A percentile compares a stretch with the other conserved stretches of the same genome.
phyloP scores from a whole-genome alignment of 345 rosid genomes.

The Erucastrum elatum region DNA sequence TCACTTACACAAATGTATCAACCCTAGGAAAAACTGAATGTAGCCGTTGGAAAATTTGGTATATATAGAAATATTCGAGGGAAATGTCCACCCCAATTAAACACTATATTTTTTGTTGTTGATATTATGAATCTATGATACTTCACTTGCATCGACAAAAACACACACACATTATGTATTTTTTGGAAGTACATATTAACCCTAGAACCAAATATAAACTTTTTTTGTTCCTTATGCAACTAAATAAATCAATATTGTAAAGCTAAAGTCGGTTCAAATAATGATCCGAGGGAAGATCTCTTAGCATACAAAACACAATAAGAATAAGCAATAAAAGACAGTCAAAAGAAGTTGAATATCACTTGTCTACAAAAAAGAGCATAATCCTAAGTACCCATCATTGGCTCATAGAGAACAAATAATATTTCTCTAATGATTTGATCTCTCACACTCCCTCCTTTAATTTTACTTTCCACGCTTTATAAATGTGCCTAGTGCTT shows the following conservation, averaged over 20 bases:
- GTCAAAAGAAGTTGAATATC: slow-evolving; percentile 33
- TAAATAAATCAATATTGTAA: slow-evolving; percentile 9
- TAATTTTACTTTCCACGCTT: slow-evolving; percentile 4
- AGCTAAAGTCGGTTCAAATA: slow-evolving; percentile 15
- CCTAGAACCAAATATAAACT: not conserved
- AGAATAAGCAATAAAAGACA: slow-evolving; percentile 25
- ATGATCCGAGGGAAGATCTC: slow-evolving; percentile 35
- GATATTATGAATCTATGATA: not conserved
- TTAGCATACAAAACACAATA: slow-evolving; percentile 19
- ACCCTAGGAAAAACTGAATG: not conserved
- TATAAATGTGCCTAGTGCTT: slow-evolving; percentile 21
- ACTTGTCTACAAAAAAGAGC: slow-evolving; percentile 23
- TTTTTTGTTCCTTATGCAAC: not conserved
- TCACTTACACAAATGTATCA: not conserved
- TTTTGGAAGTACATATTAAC: not conserved
- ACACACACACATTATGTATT: not conserved
- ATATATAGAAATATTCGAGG: not conserved
- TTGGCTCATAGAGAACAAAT: slow-evolving; percentile 34
- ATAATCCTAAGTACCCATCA: slow-evolving; percentile 39
- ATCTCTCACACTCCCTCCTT: slow-evolving; percentile 32
- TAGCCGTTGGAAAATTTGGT: not conserved
- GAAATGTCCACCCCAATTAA: not conserved
- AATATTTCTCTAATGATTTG: slow-evolving; percentile 32
- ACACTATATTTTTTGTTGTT: not conserved
- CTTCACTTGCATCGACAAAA: not conserved